A percentile compares a stretch with the other conserved stretches of the same genome.
Conservation (phyloP, 73 alveolate species). For the Vitrella brassicaformis region DNA sequence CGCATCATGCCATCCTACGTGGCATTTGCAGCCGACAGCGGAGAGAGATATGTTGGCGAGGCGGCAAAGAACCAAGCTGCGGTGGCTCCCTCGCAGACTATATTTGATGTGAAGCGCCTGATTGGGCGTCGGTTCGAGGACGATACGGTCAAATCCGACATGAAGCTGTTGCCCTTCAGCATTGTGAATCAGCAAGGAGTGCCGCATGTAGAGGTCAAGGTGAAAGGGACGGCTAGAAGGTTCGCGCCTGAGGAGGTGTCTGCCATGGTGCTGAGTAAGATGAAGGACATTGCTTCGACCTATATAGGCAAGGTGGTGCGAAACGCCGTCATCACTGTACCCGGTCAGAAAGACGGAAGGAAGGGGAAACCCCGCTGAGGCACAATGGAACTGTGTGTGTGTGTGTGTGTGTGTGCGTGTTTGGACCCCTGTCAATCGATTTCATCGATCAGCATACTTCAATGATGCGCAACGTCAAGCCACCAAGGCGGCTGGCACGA, state of each 20-base stretch:
- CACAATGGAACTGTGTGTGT: too few relatives aligned
- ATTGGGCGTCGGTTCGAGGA: conserved; percentile 68
- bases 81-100: conserved; percentile 60
- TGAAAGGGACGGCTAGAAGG: conserved; percentile 67
- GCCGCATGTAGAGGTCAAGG: conserved; percentile 62
- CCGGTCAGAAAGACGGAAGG: too few relatives aligned
- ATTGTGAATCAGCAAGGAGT: conserved; percentile 62
- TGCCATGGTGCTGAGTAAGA: conserved; percentile 80
- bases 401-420: too few relatives aligned
- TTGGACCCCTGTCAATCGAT: too few relatives aligned
- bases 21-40: conserved; percentile 47
- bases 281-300: conserved; percentile 69
- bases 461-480: conserved; percentile 87
- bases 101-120: conserved; percentile 65
- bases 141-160: conserved; percentile 57
- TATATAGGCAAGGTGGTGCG: conserved; percentile 64
- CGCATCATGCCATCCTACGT: conserved; percentile 78
- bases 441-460: conserved; percentile 90
- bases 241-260: conserved; percentile 86
- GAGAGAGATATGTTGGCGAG: conserved; percentile 70
- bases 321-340: conserved; percentile 48
- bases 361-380: too few relatives aligned
- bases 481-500: conserved; percentile 84
- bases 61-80: conserved; percentile 66
- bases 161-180: conserved; percentile 54